Base-by-base conservation (phyloP, 2,329 filamentous ascomycete genomes). In the Stylonectria norvegica region DNA sequence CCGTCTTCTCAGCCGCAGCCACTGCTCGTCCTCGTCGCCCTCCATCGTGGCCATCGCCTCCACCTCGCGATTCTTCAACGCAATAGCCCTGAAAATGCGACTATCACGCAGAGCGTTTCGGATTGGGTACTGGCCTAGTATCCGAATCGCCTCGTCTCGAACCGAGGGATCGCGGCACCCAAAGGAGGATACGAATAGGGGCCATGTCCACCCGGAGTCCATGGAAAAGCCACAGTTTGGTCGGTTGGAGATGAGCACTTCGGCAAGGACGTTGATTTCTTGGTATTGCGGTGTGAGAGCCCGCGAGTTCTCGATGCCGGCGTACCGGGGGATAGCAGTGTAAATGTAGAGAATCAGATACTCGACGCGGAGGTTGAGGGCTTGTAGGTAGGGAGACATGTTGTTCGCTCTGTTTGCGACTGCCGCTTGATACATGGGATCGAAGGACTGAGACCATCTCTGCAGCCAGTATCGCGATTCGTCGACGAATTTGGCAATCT, bases 131-230 rank as follows among this genome's bases (percentile, higher is more conserved):
- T 60, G 50, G 4, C 57, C 57, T 12, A 73, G 53, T 14, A 73
- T 64, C 7, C 62, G 57, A 11, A 67, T 62, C 6, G 70, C 62
- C 4, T 71, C 64, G 5, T 62, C 60, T 10, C 67, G 58, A 4
- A 72, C 63, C 0, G 50, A 43, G 4, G 56, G 53, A 34, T 70
- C 65, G 6, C 67, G 61, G 32, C 67, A 72, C 5, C 62, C 65
- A 51, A 68, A 66, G 0, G 68, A 58, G 4, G 64, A 61, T 4
- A 70, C 49, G 17, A 70, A 67, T 4, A 73, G 53, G 0, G 68
- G 67, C 67, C 69, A 69, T 5, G 67, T 69, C 52, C 67, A 69
- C 0, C 70, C 70, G 3, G 67, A 63, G 42, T 72, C 69, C 65
- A 72, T 68, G 1, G 69, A 62, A 42, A 72, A 71, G 36, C 59